phyloP scores from a whole-genome alignment of 2,329 filamentous ascomycete genomes.

The Samsoniella hepiali region DNA sequence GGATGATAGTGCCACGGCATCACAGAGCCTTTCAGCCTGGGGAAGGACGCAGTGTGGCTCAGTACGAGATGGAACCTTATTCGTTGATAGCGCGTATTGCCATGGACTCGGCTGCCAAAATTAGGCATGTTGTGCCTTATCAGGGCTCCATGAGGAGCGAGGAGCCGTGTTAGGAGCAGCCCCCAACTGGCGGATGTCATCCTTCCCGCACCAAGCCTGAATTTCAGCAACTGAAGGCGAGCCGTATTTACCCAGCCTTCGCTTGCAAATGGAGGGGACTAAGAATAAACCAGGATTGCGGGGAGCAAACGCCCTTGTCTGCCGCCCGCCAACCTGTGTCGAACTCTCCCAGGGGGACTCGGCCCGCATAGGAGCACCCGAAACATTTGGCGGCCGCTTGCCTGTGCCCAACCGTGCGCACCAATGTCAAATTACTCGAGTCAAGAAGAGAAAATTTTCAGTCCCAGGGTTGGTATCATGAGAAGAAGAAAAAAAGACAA shows the following conservation, averaged over 20 bases:
- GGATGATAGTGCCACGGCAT: not conserved
- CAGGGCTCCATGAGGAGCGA: not conserved
- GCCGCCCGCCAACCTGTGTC: not conserved
- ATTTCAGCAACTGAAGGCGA: not conserved
- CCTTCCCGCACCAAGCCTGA: not conserved
- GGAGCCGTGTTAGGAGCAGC: not conserved
- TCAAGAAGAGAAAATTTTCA: not conserved
- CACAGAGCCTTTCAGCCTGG: conserved; percentile 4
- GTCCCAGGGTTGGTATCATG: not conserved
- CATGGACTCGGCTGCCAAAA: not conserved
- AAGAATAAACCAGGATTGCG: not conserved
- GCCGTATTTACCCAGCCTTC: not conserved
- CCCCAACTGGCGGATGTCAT: not conserved
- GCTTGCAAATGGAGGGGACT: not conserved
- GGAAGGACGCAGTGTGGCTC: not conserved
- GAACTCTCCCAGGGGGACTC: not conserved
- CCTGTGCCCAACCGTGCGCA: conserved; percentile 13
- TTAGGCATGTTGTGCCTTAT: not conserved
- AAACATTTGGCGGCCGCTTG: conserved; percentile 4
- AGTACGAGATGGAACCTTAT: not conserved
- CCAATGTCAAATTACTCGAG: not conserved
- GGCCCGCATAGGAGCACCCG: not conserved
- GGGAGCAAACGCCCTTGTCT: conserved; percentile 10
- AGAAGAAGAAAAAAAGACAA: not conserved
- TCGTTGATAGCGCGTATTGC: not conserved